phyloP scores from a whole-genome alignment of 179 eudicot genomes.

The Dionaea muscipula region DNA sequence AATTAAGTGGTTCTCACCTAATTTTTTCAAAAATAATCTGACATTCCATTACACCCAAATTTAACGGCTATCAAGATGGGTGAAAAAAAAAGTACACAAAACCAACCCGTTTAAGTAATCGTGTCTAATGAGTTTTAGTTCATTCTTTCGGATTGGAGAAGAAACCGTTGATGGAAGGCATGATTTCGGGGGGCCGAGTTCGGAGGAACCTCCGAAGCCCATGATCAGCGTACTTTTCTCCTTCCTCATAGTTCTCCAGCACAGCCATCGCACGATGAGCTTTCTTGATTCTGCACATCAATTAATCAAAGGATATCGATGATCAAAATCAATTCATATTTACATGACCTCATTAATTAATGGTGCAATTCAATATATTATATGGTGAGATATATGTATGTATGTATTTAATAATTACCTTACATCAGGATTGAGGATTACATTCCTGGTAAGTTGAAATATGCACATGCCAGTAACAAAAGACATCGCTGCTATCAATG shows the following conservation, averaged over 20 bases:
- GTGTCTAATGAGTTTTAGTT: too few relatives aligned
- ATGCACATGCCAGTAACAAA: conserved; percentile 65
- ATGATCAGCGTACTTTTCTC: conserved; percentile 59
- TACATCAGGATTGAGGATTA: conserved; percentile 65
- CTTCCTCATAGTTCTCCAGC: conserved; percentile 63
- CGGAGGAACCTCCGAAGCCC: conserved; percentile 65
- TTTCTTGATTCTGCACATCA: conserved; percentile 45
- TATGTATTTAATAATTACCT: too few relatives aligned
- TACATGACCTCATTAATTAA: not conserved
- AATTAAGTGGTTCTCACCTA: too few relatives aligned
- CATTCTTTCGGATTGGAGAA: conserved; percentile 32
- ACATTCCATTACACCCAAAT: too few relatives aligned
- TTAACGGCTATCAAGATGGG: too few relatives aligned
- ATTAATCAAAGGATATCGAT: not conserved
- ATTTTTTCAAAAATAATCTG: too few relatives aligned
- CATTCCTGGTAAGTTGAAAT: conserved; percentile 67
- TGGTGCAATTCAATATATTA: not conserved
- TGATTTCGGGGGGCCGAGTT: conserved; percentile 66
- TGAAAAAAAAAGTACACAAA: too few relatives aligned
- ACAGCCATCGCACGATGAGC: conserved; percentile 38
- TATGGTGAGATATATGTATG: not conserved
- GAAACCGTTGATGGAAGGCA: conserved; percentile 80
- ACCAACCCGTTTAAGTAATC: too few relatives aligned
- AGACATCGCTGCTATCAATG: conserved; percentile 77
- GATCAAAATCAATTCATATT: too few relatives aligned